Evolutionary conservation across 805 yeast species (phyloP).

Genomic region (Wickerhamiella kazuoi): DNA sequence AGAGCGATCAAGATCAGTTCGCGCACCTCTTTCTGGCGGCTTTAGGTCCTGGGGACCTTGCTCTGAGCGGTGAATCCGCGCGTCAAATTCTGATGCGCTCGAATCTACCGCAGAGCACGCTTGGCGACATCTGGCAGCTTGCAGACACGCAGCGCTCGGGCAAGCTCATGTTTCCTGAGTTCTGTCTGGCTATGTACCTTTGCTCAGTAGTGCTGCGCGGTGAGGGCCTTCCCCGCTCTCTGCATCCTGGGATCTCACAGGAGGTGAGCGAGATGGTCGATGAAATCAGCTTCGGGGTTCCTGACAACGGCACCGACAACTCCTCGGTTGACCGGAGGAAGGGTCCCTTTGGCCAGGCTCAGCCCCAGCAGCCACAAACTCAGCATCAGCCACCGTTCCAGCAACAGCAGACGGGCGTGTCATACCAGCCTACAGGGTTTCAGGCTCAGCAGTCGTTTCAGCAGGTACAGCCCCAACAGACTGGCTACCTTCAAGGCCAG

Average conservation of each 20-base stretch:
- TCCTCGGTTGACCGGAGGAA: background rate
- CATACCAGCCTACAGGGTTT: background rate
- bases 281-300: slow-evolving; percentile 63
- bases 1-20: slow-evolving; percentile 70
- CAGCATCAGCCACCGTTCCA: background rate
- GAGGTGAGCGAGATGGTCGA: slow-evolving; percentile 85
- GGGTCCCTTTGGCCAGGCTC: slow-evolving; percentile 1
- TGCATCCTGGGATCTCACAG: slow-evolving; percentile 57
- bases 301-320: slow-evolving; percentile 24
- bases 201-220: slow-evolving; percentile 66
- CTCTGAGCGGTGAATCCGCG: slow-evolving; percentile 41
- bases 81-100: slow-evolving; percentile 66
- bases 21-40: slow-evolving; percentile 70
- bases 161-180: slow-evolving; percentile 75
- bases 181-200: slow-evolving; percentile 77
- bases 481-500: slow-evolving; percentile 22
- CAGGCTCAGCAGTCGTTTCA: slow-evolving; percentile 2
- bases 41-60: slow-evolving; percentile 44
- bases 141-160: slow-evolving; percentile 85
- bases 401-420: background rate
- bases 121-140: slow-evolving; percentile 79
- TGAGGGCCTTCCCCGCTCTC: slow-evolving; percentile 50
- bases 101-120: slow-evolving; percentile 50
- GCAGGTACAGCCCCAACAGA: slow-evolving; percentile 13
- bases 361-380: slow-evolving; percentile 1